phyloP scores from a whole-genome alignment of 805 yeast species.

The Schwanniomyces occidentalis region DNA sequence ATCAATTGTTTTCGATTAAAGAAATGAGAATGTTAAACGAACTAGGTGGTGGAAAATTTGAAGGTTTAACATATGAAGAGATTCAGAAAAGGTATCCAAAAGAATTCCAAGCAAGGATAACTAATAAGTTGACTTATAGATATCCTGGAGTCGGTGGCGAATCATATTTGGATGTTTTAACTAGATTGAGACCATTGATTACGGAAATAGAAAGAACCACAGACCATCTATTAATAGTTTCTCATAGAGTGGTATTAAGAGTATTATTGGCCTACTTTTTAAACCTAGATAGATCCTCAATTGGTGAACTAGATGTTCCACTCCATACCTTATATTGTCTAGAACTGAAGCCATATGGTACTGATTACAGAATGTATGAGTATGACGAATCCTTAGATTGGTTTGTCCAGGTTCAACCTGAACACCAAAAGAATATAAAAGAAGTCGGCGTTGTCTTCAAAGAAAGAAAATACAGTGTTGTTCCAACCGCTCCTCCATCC shows the following conservation, averaged over 20 bases:
- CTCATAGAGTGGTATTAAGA: slow-evolving; percentile 90
- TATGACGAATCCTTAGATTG: slow-evolving; percentile 76
- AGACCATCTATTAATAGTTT: slow-evolving; percentile 77
- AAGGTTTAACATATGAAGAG: slow-evolving; percentile 89
- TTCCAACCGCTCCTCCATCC: slow-evolving; percentile 71
- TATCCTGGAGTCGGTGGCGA: slow-evolving; percentile 99
- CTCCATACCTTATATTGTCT: slow-evolving; percentile 85
- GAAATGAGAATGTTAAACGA: slow-evolving; percentile 94
- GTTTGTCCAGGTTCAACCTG: slow-evolving; percentile 67
- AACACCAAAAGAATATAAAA: slow-evolving; percentile 58
- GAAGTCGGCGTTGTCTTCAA: slow-evolving; percentile 71
- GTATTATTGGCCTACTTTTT: slow-evolving; percentile 85
- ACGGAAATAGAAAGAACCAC: slow-evolving; percentile 91
- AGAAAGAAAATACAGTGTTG: slow-evolving; percentile 70
- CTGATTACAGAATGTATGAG: slow-evolving; percentile 88
- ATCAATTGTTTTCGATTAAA: slow-evolving; percentile 70
- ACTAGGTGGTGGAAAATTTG: slow-evolving; percentile 88
- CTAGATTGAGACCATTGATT: slow-evolving; percentile 83
- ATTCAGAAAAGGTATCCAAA: slow-evolving; percentile 70
- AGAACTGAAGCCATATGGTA: slow-evolving; percentile 94
- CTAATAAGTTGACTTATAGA: slow-evolving; percentile 79
- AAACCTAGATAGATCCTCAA: slow-evolving; percentile 74
- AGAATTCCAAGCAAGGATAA: slow-evolving; percentile 75
- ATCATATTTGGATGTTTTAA: slow-evolving; percentile 89
- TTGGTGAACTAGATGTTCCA: slow-evolving; percentile 91